A percentile compares a stretch with the other conserved stretches of the same genome.
phyloP scores from a whole-genome alignment of 2,329 filamentous ascomycete species.

The Chaetomium sp. region DNA sequence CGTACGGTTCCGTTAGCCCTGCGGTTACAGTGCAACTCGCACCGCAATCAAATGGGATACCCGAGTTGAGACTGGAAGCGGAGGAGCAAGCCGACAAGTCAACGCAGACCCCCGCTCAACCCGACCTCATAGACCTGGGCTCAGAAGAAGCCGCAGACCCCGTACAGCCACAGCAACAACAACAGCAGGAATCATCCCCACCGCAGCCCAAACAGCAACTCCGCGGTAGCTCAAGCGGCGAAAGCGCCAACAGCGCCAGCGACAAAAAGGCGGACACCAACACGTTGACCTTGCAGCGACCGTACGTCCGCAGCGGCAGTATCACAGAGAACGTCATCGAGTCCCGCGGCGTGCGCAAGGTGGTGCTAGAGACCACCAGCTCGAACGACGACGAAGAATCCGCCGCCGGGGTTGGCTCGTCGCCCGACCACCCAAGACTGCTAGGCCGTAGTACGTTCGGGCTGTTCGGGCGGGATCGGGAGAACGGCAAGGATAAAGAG shows the following conservation, averaged over 20 bases:
- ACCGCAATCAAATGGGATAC: slow-evolving; percentile 34
- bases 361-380: slow-evolving; percentile 58
- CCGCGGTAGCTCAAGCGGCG: slow-evolving; percentile 30
- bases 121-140: slow-evolving; percentile 21
- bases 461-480: slow-evolving; percentile 17
- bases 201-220: not conserved
- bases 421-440: slow-evolving; percentile 24
- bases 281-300: slow-evolving; percentile 29
- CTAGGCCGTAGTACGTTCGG: slow-evolving; percentile 21
- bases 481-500: slow-evolving; percentile 7
- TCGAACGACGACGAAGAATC: slow-evolving; percentile 42
- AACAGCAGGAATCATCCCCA: slow-evolving; percentile 1
- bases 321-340: slow-evolving; percentile 80
- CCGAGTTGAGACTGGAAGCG: slow-evolving; percentile 25
- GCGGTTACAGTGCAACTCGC: slow-evolving; percentile 31
- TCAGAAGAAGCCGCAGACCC: not conserved
- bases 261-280: slow-evolving; percentile 17
- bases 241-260: slow-evolving; percentile 29
- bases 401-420: slow-evolving; percentile 8
- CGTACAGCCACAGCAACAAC: slow-evolving; percentile 16
- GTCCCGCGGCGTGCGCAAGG: slow-evolving; percentile 72
- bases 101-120: slow-evolving; percentile 31
- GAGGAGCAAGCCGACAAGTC: slow-evolving; percentile 34
- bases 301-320: slow-evolving; percentile 68
- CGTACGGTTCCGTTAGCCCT: slow-evolving; percentile 52